Base-by-base conservation (phyloP, 345 rosid species). In the Gossypium sturtianum region DNA sequence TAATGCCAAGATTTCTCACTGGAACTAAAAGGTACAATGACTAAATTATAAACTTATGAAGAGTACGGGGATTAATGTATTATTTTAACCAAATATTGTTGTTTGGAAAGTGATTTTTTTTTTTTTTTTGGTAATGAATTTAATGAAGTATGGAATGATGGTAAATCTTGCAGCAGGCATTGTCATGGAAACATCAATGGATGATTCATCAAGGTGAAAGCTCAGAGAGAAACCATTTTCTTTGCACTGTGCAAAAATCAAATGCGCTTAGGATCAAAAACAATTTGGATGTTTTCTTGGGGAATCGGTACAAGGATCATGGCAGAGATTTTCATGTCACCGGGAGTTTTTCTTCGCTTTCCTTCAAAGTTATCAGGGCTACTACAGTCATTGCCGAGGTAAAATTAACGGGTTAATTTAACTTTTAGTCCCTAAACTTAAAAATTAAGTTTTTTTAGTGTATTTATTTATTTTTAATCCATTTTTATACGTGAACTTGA, bases 361-460 rank as follows among this genome's bases (percentile, higher is more conserved):
- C 94, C 9, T 91, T 88, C 84, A 87, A 87, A 75, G 90, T 89
- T 22, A 85, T 49, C 74, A 76, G 73, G 66, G 84, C 85, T 16
- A 85, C 80, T 38, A 76, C 89, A 75, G 75, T 84, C 82, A 83
- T 91, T 80, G 92, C 94, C 2, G 87, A 85, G 93, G 93, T 90
- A 87, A 10, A 1, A 34, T 45, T 45, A 45, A 45, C 10, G 2
- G 49, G 49, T 34, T 4, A 34, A 4, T 34, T 0, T 34, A 34
- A 5, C 1, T 34, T 34, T 34, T 34, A 4, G 41, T 34, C 7
- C 41, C 1, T 34, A 0, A 34, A 34, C 38, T 34, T 34, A 34
- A 34, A 34, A 34, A 34, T 34, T 34, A 34, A 34, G 6, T 29
- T 29, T 3, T 29, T 29, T 29, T 29, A 29, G 34, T 29, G 34